Percentiles rank a stretch among this genome's conserved stretches.
phyloP scores from a whole-genome alignment of 2,329 filamentous ascomycete species.

The Microcyclospora pomicola region DNA sequence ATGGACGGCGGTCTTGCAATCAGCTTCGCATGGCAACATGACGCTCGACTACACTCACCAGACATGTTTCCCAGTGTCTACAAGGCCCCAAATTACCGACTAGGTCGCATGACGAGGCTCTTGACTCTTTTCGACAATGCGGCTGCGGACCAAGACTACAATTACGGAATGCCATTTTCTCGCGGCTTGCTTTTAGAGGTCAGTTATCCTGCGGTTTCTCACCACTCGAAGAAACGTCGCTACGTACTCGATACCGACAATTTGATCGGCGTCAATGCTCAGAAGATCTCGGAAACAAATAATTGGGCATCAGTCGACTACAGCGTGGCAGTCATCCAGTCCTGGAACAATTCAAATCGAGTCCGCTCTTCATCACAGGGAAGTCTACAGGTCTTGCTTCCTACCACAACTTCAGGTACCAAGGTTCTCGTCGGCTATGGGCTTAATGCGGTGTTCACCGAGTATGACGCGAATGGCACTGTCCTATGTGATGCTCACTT shows the following conservation, averaged over 20 bases:
- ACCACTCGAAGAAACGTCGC: neutral
- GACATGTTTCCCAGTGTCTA: slow-evolving; percentile 17
- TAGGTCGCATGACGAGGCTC: slow-evolving; percentile 26
- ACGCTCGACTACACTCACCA: slow-evolving; percentile 15
- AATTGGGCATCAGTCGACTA: slow-evolving; percentile 13
- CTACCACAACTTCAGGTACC: slow-evolving; percentile 25
- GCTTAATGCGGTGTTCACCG: slow-evolving; percentile 24
- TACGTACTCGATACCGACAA: neutral
- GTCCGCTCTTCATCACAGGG: slow-evolving; percentile 34
- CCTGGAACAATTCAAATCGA: slow-evolving; percentile 14
- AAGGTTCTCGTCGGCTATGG: slow-evolving; percentile 45
- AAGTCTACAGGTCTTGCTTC: slow-evolving; percentile 38
- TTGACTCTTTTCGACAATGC: slow-evolving; percentile 42
- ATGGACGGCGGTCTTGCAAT: slow-evolving; percentile 14
- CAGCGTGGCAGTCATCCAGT: slow-evolving; percentile 17
- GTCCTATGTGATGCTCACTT: slow-evolving; percentile 40
- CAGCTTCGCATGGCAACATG: slow-evolving; percentile 23
- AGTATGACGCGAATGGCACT: slow-evolving; percentile 30
- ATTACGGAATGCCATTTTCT: slow-evolving; percentile 16
- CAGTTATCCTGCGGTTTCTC: slow-evolving; percentile 13
- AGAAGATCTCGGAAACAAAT: slow-evolving; percentile 20
- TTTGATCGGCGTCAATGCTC: slow-evolving; percentile 6
- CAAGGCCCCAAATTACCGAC: slow-evolving; percentile 7
- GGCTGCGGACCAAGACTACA: slow-evolving; percentile 28
- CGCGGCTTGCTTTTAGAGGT: slow-evolving; percentile 21